These are phyloP conservation scores for Colletotrichum tropicale DNA, from an alignment of 2,329 filamentous ascomycete genomes.

Conservation along the genomic window DNA sequence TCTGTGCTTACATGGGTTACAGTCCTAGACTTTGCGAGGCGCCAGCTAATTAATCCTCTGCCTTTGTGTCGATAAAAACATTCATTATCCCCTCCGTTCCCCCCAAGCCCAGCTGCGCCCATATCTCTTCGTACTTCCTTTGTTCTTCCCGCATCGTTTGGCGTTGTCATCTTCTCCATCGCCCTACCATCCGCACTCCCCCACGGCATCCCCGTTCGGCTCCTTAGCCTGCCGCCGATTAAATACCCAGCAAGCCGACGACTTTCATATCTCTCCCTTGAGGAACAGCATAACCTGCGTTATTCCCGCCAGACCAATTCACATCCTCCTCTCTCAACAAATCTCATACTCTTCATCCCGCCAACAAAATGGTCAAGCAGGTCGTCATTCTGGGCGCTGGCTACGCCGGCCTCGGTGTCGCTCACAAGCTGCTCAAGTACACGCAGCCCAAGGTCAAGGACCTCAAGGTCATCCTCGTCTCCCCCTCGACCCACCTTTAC, in stretches of 20 bases:
- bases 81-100: neutral
- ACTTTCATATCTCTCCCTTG: neutral
- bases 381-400: constrained; percentile 57
- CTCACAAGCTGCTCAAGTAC: constrained; percentile 55
- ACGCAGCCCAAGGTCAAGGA: constrained; percentile 34
- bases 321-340: neutral
- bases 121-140: neutral
- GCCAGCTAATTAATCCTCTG: neutral
- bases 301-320: neutral
- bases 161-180: neutral
- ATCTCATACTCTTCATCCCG: neutral
- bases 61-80: constrained; percentile 6
- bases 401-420: constrained; percentile 48
- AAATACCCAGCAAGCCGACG: neutral
- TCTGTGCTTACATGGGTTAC: neutral
- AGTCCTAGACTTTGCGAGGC: neutral
- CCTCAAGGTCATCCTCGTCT: constrained; percentile 50
- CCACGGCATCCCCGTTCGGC: constrained; percentile 7
- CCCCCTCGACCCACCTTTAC: constrained; percentile 53
- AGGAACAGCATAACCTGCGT: neutral
- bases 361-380: constrained; percentile 20
- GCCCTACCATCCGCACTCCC: constrained; percentile 10
- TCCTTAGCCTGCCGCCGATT: neutral
- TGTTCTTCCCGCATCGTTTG: neutral
- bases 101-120: neutral